These are phyloP conservation scores for Prunus mira DNA, from an alignment of 306 rosid species.

Conservation along the genomic window DNA sequence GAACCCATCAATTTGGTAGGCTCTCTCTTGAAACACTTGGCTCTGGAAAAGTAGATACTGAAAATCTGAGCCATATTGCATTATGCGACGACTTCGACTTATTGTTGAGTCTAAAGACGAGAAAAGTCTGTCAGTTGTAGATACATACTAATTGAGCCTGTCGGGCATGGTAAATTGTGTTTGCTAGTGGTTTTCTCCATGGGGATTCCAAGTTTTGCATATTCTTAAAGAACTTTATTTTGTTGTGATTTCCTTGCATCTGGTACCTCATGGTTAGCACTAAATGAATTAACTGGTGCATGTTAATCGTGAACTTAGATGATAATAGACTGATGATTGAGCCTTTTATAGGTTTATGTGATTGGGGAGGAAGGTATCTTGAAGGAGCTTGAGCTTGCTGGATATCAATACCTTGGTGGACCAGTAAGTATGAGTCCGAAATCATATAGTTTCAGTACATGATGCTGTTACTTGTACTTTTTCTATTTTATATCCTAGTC, in stretches of 20 bases:
- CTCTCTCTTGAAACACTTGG: no score
- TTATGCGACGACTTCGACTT: no score
- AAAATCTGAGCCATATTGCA: no score
- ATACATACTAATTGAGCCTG: no score
- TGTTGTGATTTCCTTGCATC: background rate
- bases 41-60: no score
- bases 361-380: slow-evolving; percentile 96
- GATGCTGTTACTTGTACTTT: slow-evolving; percentile 5
- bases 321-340: slow-evolving; percentile 27
- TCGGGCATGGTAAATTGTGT: no score
- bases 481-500: slow-evolving; percentile 4
- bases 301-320: slow-evolving; percentile 4
- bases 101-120: no score
- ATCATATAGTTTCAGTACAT: background rate
- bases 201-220: no score
- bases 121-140: no score
- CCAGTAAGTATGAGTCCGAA: slow-evolving; percentile 54
- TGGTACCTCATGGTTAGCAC: background rate
- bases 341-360: slow-evolving; percentile 70
- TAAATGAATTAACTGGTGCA: background rate
- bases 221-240: no score
- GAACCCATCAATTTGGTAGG: no score
- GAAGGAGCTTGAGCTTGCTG: slow-evolving; percentile 98
- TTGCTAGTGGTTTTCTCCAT: no score
- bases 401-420: slow-evolving; percentile 89